Base-by-base conservation (phyloP, 768 basidiomycete genomes). In the Collybia sordida region DNA sequence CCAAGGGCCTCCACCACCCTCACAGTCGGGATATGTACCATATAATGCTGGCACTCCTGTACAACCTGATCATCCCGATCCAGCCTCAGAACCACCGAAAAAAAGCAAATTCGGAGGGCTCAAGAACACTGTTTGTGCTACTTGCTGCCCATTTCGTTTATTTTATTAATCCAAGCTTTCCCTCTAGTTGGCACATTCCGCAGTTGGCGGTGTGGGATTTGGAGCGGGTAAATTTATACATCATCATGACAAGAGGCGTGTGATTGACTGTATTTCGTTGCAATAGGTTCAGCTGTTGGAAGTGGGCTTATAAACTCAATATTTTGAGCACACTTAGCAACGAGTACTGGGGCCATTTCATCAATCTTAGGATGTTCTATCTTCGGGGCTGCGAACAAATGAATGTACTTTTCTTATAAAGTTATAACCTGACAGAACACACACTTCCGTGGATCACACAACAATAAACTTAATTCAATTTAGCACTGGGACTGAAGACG, bases 181-280 rank as follows among this genome's bases (percentile, higher is more conserved):
- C 12, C 47, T 28, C 15, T 51, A 77, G 82, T 69, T 84, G 74
- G 83, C 81, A 1, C 70, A 81, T 49, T 78, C 81, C 24, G 82
- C 82, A 12, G 82, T 73, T 15, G 86, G 88, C 23, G 89, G 89
- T 61, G 81, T 83, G 48, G 88, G 88, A 0, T 88, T 88, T 55
- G 88, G 88, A 58, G 86, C 85, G 50, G 86, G 86, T 83, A 44
- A 44, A 80, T 71, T 12, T 28, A 45, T 47, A 15, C 15, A 37
- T 42, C 38, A 8, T 25, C 2, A 15, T 24, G 18, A 34, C 14
- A 3, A 23, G 12, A n/a, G 24, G 17, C 34, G n/a, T 36, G 11
- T 5, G 24, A 18, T 47, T 56, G 12, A 53, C 27, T 46, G 22
- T 35, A 19, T 37, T 27, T 11, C 17, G 3, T 50, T 39, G 14